Evolutionary conservation across 1,284 basidiomycete species (phyloP).

Genomic region (Flammula alnicola): DNA sequence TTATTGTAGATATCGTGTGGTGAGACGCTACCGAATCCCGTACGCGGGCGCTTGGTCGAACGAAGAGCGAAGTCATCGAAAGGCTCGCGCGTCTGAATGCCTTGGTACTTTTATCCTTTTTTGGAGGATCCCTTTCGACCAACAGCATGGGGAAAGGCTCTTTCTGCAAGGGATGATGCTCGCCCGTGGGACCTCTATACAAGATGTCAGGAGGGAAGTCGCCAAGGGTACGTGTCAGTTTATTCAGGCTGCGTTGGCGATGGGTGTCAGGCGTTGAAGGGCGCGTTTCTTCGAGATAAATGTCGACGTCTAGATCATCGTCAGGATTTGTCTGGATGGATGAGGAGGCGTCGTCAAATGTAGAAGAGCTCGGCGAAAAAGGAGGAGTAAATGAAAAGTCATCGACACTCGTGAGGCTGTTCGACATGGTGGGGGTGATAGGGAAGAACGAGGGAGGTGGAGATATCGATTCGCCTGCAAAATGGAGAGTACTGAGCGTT

Average conservation of each 20-base stretch:
- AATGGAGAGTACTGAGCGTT: conserved; percentile 24
- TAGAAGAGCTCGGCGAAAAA: conserved; percentile 12
- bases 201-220: conserved; percentile 17
- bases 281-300: conserved; percentile 2
- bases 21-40: conserved; percentile 19
- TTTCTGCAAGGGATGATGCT: neutral
- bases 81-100: conserved; percentile 18
- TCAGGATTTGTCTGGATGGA: conserved; percentile 1
- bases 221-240: conserved; percentile 31
- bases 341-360: conserved; percentile 11
- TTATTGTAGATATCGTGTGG: conserved; percentile 19
- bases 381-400: conserved; percentile 6
- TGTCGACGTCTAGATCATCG: conserved; percentile 6
- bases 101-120: conserved; percentile 13
- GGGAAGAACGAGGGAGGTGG: conserved; percentile 17
- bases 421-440: neutral
- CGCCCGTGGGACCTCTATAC: neutral
- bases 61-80: conserved; percentile 19
- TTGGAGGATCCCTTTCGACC: neutral
- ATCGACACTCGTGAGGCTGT: neutral
- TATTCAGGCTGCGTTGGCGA: conserved; percentile 21
- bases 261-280: conserved; percentile 3
- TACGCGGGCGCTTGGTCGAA: conserved; percentile 9
- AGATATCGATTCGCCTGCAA: conserved; percentile 13
- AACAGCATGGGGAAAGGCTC: conserved; percentile 4